Evolutionary conservation across 306 rosid genomes (phyloP).

Genomic region (Cucurbita moschata): DNA sequence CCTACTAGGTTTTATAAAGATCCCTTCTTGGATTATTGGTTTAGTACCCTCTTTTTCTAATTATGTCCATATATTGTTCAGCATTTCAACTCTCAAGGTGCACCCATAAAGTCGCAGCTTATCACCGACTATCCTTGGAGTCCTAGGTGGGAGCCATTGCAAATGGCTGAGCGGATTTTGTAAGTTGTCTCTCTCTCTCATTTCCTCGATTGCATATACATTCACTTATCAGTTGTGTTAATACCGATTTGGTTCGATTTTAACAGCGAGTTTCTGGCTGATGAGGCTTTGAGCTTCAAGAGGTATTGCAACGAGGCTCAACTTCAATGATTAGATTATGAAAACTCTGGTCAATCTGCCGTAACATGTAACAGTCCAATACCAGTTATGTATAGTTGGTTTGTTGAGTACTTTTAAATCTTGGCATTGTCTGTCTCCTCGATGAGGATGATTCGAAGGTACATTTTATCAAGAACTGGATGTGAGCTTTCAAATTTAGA

Average conservation of each 20-base stretch:
- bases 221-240: not conserved
- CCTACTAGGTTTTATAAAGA: not conserved
- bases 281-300: conserved; percentile 73
- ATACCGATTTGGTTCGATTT: not conserved
- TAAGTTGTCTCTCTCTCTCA: conserved; percentile 19
- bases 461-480: not conserved
- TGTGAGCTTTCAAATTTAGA: not conserved
- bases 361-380: not conserved
- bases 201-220: not conserved
- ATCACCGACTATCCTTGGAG: conserved; percentile 71
- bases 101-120: conserved; percentile 44
- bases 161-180: conserved; percentile 66
- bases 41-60: not conserved
- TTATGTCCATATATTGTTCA: conserved; percentile 10
- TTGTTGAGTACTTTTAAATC: not conserved
- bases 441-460: not conserved
- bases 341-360: not conserved
- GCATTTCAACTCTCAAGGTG: conserved; percentile 69
- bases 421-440: not conserved
- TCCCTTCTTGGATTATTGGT: not conserved
- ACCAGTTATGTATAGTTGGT: not conserved
- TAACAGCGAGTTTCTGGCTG: conserved; percentile 60
- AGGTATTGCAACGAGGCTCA: conserved; percentile 65
- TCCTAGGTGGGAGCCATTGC: conserved; percentile 71
- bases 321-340: conserved; percentile 13